Evolutionary conservation across 2,329 filamentous ascomycete species (phyloP).

Genomic region (Tothia fuscella): DNA sequence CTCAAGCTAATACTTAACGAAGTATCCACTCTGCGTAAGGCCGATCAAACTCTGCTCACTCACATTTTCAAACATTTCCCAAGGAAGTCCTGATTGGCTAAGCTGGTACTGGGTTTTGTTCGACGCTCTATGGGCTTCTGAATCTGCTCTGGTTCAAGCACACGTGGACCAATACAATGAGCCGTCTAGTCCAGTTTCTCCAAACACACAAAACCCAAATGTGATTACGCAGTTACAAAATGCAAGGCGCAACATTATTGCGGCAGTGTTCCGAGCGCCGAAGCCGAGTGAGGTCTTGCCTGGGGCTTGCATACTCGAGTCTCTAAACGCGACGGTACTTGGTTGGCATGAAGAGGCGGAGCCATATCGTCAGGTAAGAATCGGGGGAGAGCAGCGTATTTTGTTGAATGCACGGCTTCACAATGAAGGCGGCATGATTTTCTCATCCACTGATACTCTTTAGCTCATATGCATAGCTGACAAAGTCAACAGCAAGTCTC

Average conservation of each 20-base stretch:
- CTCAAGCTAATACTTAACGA: too few relatives aligned
- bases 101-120: not conserved
- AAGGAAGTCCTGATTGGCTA: not conserved
- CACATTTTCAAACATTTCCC: not conserved
- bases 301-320: not conserved
- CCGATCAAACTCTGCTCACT: not conserved
- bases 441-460: too few relatives aligned
- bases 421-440: too few relatives aligned
- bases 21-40: not conserved
- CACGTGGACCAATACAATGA: not conserved
- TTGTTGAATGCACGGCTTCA: too few relatives aligned
- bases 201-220: not conserved
- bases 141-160: not conserved
- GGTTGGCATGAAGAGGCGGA: too few relatives aligned
- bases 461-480: too few relatives aligned
- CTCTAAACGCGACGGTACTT: not conserved
- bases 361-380: too few relatives aligned
- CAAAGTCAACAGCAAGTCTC: too few relatives aligned
- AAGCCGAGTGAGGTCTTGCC: not conserved
- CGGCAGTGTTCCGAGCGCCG: not conserved
- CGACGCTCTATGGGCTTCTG: not conserved
- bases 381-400: too few relatives aligned
- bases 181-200: not conserved
- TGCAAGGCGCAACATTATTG: not conserved
- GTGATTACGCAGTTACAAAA: not conserved